Conservation (phyloP, 495 filamentous ascomycete species). For the Aspergillus egyptiacus region DNA sequence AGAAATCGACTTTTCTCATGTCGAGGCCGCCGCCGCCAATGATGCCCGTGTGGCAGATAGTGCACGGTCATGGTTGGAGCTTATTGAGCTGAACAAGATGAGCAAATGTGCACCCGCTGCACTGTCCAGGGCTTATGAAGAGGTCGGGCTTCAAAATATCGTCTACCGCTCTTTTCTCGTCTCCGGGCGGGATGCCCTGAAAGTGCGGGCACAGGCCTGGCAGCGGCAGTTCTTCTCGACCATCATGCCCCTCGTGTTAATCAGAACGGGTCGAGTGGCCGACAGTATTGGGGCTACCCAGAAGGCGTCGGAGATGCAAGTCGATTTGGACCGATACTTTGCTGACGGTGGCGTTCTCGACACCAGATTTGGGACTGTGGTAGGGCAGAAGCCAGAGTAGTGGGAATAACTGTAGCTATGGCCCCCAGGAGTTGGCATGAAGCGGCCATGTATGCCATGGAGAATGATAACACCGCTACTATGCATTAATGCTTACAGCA, state of each 20-base stretch:
- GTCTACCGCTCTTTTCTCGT: neutral
- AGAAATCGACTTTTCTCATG: slow-evolving; percentile 10
- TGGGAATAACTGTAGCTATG: no score
- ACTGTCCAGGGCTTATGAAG: neutral
- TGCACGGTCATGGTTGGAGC: neutral
- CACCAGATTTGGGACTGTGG: neutral
- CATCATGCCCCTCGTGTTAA: neutral
- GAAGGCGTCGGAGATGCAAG: neutral
- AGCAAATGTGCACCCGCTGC: neutral
- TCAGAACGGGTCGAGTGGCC: neutral
- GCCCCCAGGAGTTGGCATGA: no score
- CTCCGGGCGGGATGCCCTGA: neutral
- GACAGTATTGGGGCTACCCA: neutral
- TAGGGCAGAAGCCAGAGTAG: slow-evolving; percentile 5
- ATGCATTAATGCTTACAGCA: no score
- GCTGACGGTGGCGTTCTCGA: neutral
- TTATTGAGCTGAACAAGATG: neutral
- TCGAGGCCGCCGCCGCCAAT: neutral
- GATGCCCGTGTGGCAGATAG: no score
- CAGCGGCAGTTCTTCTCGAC: neutral
- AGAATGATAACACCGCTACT: no score
- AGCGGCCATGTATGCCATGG: no score
- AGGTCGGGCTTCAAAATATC: neutral
- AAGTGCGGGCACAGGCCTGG: neutral
- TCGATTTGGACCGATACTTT: neutral